Conservation (phyloP, 371 early-diverging fungal genomes). For the Mortierella sp. region DNA sequence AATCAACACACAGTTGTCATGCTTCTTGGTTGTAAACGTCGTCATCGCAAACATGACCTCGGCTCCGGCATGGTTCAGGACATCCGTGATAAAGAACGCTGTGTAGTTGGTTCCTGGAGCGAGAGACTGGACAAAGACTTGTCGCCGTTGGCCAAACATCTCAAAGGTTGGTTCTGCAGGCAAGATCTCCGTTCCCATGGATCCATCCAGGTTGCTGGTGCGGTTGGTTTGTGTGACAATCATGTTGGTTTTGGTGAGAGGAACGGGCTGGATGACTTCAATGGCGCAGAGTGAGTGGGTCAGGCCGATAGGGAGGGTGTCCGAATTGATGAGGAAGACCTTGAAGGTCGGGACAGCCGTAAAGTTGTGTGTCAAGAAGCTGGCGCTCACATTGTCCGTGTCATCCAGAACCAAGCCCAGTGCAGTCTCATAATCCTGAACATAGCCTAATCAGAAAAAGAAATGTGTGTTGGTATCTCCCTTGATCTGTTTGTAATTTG, state of each 20-base stretch:
- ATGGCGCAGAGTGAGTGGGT: slow-evolving; percentile 66
- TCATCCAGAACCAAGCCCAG: slow-evolving; percentile 67
- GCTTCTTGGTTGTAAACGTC: slow-evolving; percentile 44
- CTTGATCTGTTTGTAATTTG: not conserved
- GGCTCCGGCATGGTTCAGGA: slow-evolving; percentile 52
- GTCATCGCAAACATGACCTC: slow-evolving; percentile 55
- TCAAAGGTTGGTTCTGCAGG: slow-evolving; percentile 53
- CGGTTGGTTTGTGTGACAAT: slow-evolving; percentile 46
- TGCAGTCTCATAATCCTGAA: slow-evolving; percentile 25
- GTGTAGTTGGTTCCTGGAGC: slow-evolving; percentile 59
- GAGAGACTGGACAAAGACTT: slow-evolving; percentile 50
- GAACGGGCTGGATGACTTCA: slow-evolving; percentile 32
- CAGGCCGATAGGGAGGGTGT: slow-evolving; percentile 58
- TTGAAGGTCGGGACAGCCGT: slow-evolving; percentile 57
- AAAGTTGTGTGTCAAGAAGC: slow-evolving; percentile 63
- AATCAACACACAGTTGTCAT: slow-evolving; percentile 67
- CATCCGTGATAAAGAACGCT: slow-evolving; percentile 61
- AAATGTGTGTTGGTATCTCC: slow-evolving; percentile 19
- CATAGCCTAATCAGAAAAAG: slow-evolving; percentile 37
- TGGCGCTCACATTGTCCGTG: slow-evolving; percentile 66
- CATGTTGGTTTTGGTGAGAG: slow-evolving; percentile 46
- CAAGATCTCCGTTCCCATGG: slow-evolving; percentile 58
- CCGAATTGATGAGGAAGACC: slow-evolving; percentile 60
- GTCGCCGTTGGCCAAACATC: slow-evolving; percentile 45
- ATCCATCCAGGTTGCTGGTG: slow-evolving; percentile 52